Conservation (phyloP, 1,139 yeast species). For the Kurtzmaniella quercitrusa region DNA sequence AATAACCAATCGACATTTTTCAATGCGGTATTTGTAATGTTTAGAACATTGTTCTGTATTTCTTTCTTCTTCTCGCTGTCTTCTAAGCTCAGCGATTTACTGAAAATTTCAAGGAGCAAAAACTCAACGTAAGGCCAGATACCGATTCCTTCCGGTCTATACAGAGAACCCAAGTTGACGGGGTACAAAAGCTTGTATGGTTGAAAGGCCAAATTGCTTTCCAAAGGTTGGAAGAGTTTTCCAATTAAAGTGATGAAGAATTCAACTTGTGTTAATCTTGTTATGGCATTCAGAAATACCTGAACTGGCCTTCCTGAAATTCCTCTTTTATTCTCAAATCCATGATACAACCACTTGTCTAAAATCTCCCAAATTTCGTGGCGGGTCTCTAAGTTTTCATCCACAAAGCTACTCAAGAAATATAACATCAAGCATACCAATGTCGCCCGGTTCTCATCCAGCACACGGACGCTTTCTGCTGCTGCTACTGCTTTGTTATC, state of each 20-base stretch:
- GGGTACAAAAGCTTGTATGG: conserved; percentile 56
- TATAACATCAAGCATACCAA: conserved; percentile 33
- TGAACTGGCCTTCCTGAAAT: conserved; percentile 23
- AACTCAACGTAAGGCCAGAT: conserved; percentile 81
- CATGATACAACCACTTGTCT: conserved; percentile 70
- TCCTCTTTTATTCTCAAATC: conserved; percentile 24
- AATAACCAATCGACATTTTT: conserved; percentile 62
- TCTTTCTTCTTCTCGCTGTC: conserved; percentile 35
- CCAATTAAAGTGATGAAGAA: conserved; percentile 60
- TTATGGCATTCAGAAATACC: conserved; percentile 31
- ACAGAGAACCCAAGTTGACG: conserved; percentile 54
- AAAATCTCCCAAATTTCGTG: conserved; percentile 62
- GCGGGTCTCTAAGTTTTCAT: conserved; percentile 29
- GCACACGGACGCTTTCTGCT: conserved; percentile 14
- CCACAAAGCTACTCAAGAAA: conserved; percentile 49
- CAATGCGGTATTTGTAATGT: conserved; percentile 51
- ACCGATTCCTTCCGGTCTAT: conserved; percentile 56
- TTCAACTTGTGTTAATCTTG: conserved; percentile 49
- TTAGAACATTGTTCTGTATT: conserved; percentile 52
- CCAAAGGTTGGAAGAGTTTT: conserved; percentile 23
- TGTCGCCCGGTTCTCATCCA: conserved; percentile 35
- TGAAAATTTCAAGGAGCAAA: conserved; percentile 62
- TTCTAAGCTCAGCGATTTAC: conserved; percentile 29
- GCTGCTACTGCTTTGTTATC: conserved; percentile 23
- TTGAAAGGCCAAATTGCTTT: conserved; percentile 27